Base-by-base conservation (phyloP, 1,284 basidiomycete species). In the Irpex lacteus region DNA sequence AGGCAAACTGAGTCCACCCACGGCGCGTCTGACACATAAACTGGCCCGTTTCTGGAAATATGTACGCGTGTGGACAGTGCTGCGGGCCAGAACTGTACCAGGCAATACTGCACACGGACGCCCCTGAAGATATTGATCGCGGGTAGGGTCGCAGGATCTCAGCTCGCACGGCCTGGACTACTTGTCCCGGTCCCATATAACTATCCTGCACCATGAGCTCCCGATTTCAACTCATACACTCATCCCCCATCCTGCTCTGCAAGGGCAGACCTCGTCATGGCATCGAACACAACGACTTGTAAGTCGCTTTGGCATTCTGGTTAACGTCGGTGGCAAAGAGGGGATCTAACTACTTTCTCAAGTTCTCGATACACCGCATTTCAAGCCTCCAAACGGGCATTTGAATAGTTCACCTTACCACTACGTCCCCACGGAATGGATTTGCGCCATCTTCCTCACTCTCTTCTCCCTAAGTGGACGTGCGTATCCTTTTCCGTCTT, bases 351-450 rank as follows among this genome's bases (percentile, higher is more conserved):
- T 19, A 19, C 52, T 11, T 19, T 11, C 19, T 15, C 21, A 18
- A 18, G 19, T 54, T 15, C 19, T 54, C n/a, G 13, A 18, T 32
- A 15, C 11, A 4, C 21, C 52, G 21, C 21, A 36, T 11, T 34
- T 8, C 21, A 18, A 36, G 34, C 54, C 11, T 6, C 54, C 11
- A 11, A 47, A 13, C 6, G 32, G 18, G 15, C 60, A 61, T 19
- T 63, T 60, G 19, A 13, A 15, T 19, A 7, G 18, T 32, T 49
- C 65, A 2, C 70, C 69, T 2, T 76, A 75, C 66, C 64, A 69
- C 49, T 76, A 76, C 66, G 65, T 74, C 2, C 75, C 75, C 13
- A 75, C 74, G 0, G 57, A 67, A 52, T 75, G 72, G 72, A 68
- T 76, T 3, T 73, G 72, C 49, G 60, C 67, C 34, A 38, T 71